Base-by-base conservation (phyloP, 2,329 filamentous ascomycete species). In the Elsinoe fawcettii region DNA sequence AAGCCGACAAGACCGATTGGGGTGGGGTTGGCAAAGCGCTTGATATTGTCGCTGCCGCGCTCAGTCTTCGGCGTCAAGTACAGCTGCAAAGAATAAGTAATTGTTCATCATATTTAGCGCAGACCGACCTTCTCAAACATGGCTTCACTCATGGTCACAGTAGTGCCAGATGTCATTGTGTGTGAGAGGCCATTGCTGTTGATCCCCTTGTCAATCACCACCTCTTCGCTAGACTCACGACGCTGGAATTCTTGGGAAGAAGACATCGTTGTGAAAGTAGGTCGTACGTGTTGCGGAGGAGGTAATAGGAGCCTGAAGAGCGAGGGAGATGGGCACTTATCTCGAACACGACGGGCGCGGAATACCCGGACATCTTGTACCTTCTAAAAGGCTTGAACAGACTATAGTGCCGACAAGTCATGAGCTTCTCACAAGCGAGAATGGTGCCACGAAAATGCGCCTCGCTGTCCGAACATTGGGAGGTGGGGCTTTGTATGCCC, bases 1-100 rank as follows among this genome's bases (percentile, higher is more conserved):
- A 73, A 73, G n/a, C 65, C 66, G 11, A 65, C 61, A 41, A 67
- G 63, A 7, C 66, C 66, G 60, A 67, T 63, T 2, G 65, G 63
- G 3, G 64, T 66, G 12, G 66, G 65, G 51, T 67, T 67, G 37
- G 66, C 66, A 47, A 66, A 66, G 16, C 61, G 60, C 22, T 64
- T 61, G 58, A 60, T 57, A 12, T 55, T 58, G 55, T 64, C 59
- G 39, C 62, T 59, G 23, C 53, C 55, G 22, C 62, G 61, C 20
- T 64, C 62, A 9, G 60, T 59, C 57, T 67, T 67, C n/a, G 66
- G 66, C 1, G 65, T 64, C 27, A 67, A 59, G 27, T 60, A 60
- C 4, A 60, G 56, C 55, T 56, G 16, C 4, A 12, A 5, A 16
- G 5, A 16, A 11, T 51, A 22, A 51, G 46, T 20, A 9, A 12